Evolutionary conservation across 768 basidiomycete species (phyloP).

Genomic region (Russula vinacea): DNA sequence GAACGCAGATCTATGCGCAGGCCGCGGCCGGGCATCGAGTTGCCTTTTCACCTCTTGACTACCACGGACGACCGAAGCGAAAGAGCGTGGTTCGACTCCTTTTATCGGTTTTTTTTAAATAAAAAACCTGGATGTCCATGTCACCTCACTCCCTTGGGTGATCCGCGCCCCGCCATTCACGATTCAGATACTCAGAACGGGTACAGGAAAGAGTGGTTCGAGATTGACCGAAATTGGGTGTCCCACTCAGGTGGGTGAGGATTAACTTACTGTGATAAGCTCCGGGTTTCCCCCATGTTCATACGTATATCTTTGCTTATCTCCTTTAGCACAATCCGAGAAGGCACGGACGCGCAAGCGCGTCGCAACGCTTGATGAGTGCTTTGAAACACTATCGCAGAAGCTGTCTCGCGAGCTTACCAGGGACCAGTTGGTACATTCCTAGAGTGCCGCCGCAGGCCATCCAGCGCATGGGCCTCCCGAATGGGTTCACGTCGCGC

Average conservation of each 20-base stretch:
- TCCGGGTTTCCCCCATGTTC: background rate
- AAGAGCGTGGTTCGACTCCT: constrained; percentile 13
- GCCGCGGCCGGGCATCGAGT: constrained; percentile 21
- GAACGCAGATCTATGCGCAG: constrained; percentile 2
- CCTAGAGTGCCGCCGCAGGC: constrained; percentile 3
- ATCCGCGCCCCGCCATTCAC: no score
- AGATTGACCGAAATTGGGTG: constrained; percentile 25
- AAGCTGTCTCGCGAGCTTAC: constrained; percentile 12
- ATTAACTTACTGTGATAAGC: no score
- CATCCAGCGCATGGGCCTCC: constrained; percentile 6
- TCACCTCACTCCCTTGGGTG: no score
- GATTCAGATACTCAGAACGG: constrained; percentile 28
- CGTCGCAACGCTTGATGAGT: constrained; percentile 13
- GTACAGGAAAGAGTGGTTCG: constrained; percentile 29
- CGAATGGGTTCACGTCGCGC: constrained; percentile 14
- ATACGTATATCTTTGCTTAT: background rate
- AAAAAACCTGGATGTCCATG: background rate
- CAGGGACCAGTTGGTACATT: background rate
- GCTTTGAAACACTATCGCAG: constrained; percentile 16
- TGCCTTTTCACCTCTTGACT: constrained; percentile 27
- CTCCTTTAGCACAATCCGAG: constrained; percentile 17
- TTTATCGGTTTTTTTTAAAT: background rate
- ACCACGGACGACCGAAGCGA: constrained; percentile 27
- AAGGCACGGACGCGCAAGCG: constrained; percentile 7
- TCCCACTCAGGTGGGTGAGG: constrained; percentile 22